Percentiles rank a stretch among this genome's conserved stretches.
Conservation (phyloP, 176 grass and related monocot species). For the Carex littledalei region DNA sequence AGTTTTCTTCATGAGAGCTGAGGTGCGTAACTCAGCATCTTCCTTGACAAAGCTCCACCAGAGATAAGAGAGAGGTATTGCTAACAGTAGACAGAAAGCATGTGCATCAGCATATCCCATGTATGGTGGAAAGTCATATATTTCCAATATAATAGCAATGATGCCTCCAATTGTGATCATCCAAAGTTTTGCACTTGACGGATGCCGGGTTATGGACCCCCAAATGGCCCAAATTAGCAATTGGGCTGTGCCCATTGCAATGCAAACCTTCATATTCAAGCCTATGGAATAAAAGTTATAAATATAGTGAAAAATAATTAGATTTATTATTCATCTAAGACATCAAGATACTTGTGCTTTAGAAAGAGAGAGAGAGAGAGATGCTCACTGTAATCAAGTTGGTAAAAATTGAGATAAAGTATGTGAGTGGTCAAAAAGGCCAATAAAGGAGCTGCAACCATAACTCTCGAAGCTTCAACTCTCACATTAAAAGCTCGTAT, state of each 20-base stretch:
- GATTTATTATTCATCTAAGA: conserved; percentile 11
- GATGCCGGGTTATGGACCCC: conserved; percentile 53
- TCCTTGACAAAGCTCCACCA: conserved; percentile 91
- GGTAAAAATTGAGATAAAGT: conserved; percentile 89
- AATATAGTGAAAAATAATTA: not conserved
- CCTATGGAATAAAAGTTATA: conserved; percentile 29
- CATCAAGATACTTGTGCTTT: not conserved
- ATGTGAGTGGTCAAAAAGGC: conserved; percentile 94
- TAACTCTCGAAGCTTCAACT: conserved; percentile 76
- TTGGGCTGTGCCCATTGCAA: conserved; percentile 40
- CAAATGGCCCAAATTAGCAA: conserved; percentile 67
- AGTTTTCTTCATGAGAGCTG: conserved; percentile 57
- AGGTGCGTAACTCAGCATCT: conserved; percentile 67
- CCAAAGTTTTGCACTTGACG: conserved; percentile 61
- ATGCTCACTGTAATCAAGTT: conserved; percentile 70
- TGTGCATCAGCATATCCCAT: conserved; percentile 74
- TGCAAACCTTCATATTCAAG: conserved; percentile 71
- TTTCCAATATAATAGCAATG: conserved; percentile 40
- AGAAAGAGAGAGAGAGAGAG: not conserved
- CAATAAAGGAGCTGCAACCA: conserved; percentile 80
- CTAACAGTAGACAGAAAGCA: conserved; percentile 44
- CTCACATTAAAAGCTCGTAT: conserved; percentile 61
- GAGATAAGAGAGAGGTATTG: conserved; percentile 54
- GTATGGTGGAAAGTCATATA: conserved; percentile 62
- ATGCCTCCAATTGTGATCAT: conserved; percentile 37